Evolutionary conservation across 179 eudicot genomes (phyloP).

Genomic region (Heliamphora pulchella): DNA sequence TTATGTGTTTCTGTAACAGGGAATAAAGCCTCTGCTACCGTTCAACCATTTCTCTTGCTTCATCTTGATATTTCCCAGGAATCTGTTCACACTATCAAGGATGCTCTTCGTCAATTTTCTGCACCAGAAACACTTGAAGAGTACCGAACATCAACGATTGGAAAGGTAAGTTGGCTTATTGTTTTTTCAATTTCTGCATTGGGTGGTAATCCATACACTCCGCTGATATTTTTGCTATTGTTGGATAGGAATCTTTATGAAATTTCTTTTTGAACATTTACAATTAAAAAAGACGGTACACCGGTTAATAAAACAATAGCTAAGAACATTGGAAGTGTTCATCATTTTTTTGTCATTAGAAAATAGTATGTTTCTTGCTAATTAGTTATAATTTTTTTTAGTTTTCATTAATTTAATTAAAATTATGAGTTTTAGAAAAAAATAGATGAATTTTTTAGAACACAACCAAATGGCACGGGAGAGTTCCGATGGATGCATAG

Average conservation of each 20-base stretch:
- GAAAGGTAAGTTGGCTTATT: conserved; percentile 40
- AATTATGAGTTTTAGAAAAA: no score
- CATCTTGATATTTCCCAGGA: conserved; percentile 64
- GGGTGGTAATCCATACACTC: neutral
- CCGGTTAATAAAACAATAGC: no score
- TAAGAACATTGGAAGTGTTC: no score
- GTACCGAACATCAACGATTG: conserved; percentile 48
- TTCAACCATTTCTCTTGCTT: conserved; percentile 73
- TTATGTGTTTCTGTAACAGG: conserved; percentile 35
- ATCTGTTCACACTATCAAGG: conserved; percentile 53
- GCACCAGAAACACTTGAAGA: conserved; percentile 64
- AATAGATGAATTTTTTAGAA: no score
- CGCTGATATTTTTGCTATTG: neutral
- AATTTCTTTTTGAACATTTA: no score
- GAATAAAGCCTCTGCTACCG: conserved; percentile 74
- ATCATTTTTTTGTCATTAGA: no score
- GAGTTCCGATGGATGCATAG: no score
- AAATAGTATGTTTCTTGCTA: no score
- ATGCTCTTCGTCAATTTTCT: conserved; percentile 55
- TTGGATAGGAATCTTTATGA: neutral
- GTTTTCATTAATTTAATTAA: no score
- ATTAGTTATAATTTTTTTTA: no score
- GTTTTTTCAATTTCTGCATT: neutral
- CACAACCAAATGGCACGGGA: no score
- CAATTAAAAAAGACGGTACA: no score